Evolutionary conservation across 1,284 basidiomycete species (phyloP), one percentile per base, ranked within the genome.

Genomic region (Ganoderma meredithae): DNA sequence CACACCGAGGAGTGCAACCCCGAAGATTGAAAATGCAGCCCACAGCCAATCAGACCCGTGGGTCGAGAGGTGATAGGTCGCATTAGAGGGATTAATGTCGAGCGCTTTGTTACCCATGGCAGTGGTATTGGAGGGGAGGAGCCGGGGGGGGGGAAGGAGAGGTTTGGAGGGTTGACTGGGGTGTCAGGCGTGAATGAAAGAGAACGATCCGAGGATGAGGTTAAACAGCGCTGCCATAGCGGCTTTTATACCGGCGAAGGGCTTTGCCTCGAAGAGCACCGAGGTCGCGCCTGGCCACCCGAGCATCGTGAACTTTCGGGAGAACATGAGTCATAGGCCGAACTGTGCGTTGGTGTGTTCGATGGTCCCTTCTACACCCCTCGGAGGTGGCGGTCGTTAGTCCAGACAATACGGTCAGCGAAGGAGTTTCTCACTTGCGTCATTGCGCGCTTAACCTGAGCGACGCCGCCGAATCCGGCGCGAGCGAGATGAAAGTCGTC

Each of bases 41-140:
- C 87, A 89, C 39, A 88, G 80, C 83, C 83, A 90, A 75, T 87
- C 81, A 1, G 85, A 84, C 7, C 79, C 83, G 69, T 77, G 72
- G 2, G 75, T 78, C 41, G 80, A 80, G 70, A 85, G 80, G 73
- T 84, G 82, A 63, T 75, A 73, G 60, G 79, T 76, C 47, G 81
- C 82, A 22, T 71, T 79, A 19, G 80, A 79, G 0, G 83, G 83
- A 73, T 84, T 84, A 39, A 75, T 68, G 56, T 75, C 65, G 62
- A 78, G 69, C 17, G 77, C 76, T 19, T 74, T 43, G 74, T 78
- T 78, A 62, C 69, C 74, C 70, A 74, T 52, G 47, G 22, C n/a
- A 22, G 47, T 75, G 49, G 53, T 22, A 44, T 59, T 39, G 59
- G 49, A 43, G 31, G 64, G 43, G 43, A 19, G 19, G 43, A 19